A percentile compares a stretch with the other conserved stretches of the same genome.
Conservation (phyloP, 441 rosid genomes). For the Pelargonium cotyledonis region DNA sequence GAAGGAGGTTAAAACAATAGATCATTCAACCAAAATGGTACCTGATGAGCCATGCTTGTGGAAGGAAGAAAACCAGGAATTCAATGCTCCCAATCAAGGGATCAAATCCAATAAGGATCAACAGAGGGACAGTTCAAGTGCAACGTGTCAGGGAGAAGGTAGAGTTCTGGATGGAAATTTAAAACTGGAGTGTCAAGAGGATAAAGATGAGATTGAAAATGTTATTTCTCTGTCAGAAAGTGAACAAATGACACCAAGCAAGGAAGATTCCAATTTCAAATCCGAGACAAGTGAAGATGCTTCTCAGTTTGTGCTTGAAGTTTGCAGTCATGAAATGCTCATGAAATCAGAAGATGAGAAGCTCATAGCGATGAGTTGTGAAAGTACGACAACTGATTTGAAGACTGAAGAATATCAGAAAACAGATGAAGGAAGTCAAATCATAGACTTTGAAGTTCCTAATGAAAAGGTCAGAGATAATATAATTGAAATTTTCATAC, state of each 20-base stretch:
- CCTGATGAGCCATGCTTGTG: conserved; percentile 20
- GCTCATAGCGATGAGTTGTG: conserved; percentile 12
- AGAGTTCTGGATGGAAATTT: conserved; percentile 11
- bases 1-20: conserved; percentile 15
- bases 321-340: conserved; percentile 14
- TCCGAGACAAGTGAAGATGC: conserved; percentile 22
- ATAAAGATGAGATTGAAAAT: conserved; percentile 10
- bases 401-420: conserved; percentile 22
- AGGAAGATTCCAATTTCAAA: conserved; percentile 5
- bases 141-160: conserved; percentile 13
- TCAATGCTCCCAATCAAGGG: conserved; percentile 13
- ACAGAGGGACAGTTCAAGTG: conserved; percentile 13
- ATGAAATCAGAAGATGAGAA: conserved; percentile 21
- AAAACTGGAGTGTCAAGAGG: conserved; percentile 13
- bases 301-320: conserved; percentile 15
- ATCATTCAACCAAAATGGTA: conserved; percentile 22
- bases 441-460: conserved; percentile 23
- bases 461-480: conserved; percentile 39
- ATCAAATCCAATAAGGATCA: not conserved
- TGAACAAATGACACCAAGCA: conserved; percentile 11
- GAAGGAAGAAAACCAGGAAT: conserved; percentile 19
- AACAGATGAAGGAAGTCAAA: conserved; percentile 25
- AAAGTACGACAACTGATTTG: conserved; percentile 3
- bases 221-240: conserved; percentile 18
- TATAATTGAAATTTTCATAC: conserved; percentile 7